A percentile compares a stretch with the other conserved stretches of the same genome.
These are phyloP conservation scores for Podaxis sp. DNA, from an alignment of 768 basidiomycete genomes.

Conservation along the genomic window DNA sequence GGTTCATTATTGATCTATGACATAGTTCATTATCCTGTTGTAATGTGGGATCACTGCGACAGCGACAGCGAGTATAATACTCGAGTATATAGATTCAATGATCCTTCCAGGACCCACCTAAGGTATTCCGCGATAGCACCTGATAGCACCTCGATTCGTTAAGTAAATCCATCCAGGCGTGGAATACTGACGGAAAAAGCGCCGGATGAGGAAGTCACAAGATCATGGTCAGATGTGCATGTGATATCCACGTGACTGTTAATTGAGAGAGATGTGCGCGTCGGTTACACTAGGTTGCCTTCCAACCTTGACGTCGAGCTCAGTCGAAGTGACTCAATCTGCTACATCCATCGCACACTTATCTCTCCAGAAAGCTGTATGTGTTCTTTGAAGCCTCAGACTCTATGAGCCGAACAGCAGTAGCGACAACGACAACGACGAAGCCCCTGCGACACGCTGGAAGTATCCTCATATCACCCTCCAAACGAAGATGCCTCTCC, in stretches of 20 bases:
- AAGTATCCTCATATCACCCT: conserved; percentile 17
- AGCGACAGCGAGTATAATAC: no score
- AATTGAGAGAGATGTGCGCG: background rate
- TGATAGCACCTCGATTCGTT: no score
- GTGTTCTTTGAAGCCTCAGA: background rate
- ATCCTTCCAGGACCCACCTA: no score
- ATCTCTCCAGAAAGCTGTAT: background rate
- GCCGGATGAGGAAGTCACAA: background rate
- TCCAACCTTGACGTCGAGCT: background rate
- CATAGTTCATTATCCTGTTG: no score
- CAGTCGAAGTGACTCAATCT: background rate
- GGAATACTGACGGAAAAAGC: no score
- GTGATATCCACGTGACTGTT: background rate
- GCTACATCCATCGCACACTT: background rate
- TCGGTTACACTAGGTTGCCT: background rate
- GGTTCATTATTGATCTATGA: no score
- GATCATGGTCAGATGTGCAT: background rate
- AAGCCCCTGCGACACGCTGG: background rate
- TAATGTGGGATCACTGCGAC: no score
- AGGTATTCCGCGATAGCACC: no score
- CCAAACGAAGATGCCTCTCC: conserved; percentile 12
- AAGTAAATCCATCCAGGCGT: no score
- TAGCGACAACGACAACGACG: conserved; percentile 9
- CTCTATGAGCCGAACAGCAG: conserved; percentile 15
- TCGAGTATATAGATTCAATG: no score